Percentiles rank a stretch among this genome's conserved stretches.
Evolutionary conservation across 129 eudicot genomes (phyloP).

Genomic region (Lonicera japonica): DNA sequence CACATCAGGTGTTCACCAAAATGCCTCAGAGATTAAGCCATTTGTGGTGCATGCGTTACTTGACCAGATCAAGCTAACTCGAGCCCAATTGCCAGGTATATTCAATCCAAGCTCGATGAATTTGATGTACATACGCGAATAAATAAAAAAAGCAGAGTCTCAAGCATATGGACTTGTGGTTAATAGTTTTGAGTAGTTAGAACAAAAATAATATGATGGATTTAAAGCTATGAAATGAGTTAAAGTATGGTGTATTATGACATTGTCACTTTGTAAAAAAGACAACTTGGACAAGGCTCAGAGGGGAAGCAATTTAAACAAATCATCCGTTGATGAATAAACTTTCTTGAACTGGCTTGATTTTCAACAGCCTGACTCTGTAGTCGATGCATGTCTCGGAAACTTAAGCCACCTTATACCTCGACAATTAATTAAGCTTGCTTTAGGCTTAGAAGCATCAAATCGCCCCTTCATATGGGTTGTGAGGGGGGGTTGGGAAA

Average conservation of each 20-base stretch:
- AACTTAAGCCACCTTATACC: slow-evolving; percentile 28
- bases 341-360: slow-evolving; percentile 40
- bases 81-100: slow-evolving; percentile 32
- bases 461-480: too few relatives aligned
- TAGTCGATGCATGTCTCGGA: slow-evolving; percentile 43
- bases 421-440: slow-evolving; percentile 22
- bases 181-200: slow-evolving; percentile 49
- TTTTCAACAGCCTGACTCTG: slow-evolving; percentile 19
- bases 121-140: slow-evolving; percentile 9
- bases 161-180: slow-evolving; percentile 38
- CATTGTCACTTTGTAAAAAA: slow-evolving; percentile 37
- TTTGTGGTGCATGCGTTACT: slow-evolving; percentile 43
- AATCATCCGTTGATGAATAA: slow-evolving; percentile 6
- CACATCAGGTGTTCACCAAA: slow-evolving; percentile 27
- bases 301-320: too few relatives aligned
- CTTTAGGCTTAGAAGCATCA: too few relatives aligned
- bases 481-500: slow-evolving; percentile 25
- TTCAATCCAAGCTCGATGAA: slow-evolving; percentile 13
- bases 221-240: slow-evolving; percentile 19
- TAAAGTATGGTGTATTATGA: slow-evolving; percentile 52
- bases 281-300: slow-evolving; percentile 34
- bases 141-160: slow-evolving; percentile 18
- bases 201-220: slow-evolving; percentile 29
- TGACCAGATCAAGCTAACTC: slow-evolving; percentile 30
- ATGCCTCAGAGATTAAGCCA: slow-evolving; percentile 5